These are phyloP conservation scores for Microstegium vimineum DNA, from an alignment of 176 grass and related monocot genomes.

Conservation along the genomic window DNA sequence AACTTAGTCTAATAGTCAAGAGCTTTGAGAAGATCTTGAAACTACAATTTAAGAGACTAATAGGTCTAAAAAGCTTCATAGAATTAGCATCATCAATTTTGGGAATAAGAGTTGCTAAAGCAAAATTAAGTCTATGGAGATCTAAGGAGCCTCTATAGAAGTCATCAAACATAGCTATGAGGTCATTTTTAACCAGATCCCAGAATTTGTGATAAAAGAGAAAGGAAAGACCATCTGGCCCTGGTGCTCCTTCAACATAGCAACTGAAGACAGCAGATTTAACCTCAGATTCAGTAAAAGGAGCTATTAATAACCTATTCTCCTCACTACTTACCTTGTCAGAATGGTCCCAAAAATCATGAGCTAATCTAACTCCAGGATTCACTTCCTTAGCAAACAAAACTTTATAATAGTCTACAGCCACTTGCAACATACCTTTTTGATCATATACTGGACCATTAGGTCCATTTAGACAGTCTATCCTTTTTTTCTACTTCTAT, in stretches of 20 bases:
- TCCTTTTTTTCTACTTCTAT: neutral
- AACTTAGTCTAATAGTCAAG: neutral
- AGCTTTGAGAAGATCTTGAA: neutral
- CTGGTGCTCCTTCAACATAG: neutral
- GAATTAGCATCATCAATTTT: neutral
- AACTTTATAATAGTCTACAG: neutral
- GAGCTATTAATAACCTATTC: too few relatives aligned
- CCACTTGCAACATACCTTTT: neutral
- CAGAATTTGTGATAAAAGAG: neutral
- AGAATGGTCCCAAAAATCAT: too few relatives aligned
- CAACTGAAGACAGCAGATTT: too few relatives aligned
- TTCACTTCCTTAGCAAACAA: neutral
- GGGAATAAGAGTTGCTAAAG: neutral
- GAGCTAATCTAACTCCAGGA: rapidly evolving
- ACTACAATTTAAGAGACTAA: too few relatives aligned
- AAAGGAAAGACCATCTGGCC: neutral
- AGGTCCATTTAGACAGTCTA: neutral
- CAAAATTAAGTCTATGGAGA: neutral
- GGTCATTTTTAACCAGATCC: too few relatives aligned
- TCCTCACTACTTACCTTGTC: too few relatives aligned
- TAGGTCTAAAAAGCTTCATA: too few relatives aligned
- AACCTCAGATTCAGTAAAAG: too few relatives aligned
- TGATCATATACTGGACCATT: neutral
- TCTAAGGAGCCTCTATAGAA: too few relatives aligned
- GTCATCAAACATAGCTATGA: too few relatives aligned